These are phyloP conservation scores for Serendipita indica DNA, from an alignment of 768 basidiomycete species.

Conservation along the genomic window DNA sequence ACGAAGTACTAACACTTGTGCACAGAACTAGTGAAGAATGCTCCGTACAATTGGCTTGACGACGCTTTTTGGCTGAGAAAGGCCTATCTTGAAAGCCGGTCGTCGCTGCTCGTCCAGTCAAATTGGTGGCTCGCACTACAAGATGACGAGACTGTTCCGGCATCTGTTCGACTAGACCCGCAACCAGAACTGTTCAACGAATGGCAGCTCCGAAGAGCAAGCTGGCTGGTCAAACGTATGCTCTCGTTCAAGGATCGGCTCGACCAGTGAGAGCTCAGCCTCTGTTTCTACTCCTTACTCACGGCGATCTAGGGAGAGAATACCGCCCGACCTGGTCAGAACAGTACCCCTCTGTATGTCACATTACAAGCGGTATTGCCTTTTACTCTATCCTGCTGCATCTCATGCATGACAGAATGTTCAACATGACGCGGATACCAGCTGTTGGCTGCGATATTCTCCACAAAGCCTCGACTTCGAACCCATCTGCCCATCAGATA, in stretches of 20 bases:
- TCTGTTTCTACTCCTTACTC: neutral
- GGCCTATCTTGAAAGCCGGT: conserved; percentile 78
- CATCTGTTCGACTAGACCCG: conserved; percentile 12
- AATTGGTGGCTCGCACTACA: conserved; percentile 92
- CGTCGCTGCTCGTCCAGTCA: conserved; percentile 73
- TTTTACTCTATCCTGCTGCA: conserved; percentile 7
- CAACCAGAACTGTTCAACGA: conserved; percentile 36
- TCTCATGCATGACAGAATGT: conserved; percentile 26
- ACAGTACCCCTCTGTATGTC: conserved; percentile 25
- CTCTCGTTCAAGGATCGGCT: conserved; percentile 58
- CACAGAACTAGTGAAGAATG: conserved; percentile 62
- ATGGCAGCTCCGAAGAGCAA: conserved; percentile 77
- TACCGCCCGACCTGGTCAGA: neutral
- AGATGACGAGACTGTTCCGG: conserved; percentile 54
- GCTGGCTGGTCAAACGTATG: conserved; percentile 62
- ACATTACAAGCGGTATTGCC: conserved; percentile 24
- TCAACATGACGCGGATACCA: conserved; percentile 68
- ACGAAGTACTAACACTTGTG: conserved; percentile 9
- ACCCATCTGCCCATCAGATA: conserved; percentile 40
- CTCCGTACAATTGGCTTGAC: conserved; percentile 86
- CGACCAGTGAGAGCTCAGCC: conserved; percentile 26
- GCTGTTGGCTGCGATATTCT: conserved; percentile 47
- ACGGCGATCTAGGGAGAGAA: conserved; percentile 19
- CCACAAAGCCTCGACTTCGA: conserved; percentile 31
- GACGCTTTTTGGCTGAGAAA: conserved; percentile 86